Evolutionary conservation across 2,329 filamentous ascomycete genomes (phyloP).

Genomic region (Aspergillus hiratsukae): DNA sequence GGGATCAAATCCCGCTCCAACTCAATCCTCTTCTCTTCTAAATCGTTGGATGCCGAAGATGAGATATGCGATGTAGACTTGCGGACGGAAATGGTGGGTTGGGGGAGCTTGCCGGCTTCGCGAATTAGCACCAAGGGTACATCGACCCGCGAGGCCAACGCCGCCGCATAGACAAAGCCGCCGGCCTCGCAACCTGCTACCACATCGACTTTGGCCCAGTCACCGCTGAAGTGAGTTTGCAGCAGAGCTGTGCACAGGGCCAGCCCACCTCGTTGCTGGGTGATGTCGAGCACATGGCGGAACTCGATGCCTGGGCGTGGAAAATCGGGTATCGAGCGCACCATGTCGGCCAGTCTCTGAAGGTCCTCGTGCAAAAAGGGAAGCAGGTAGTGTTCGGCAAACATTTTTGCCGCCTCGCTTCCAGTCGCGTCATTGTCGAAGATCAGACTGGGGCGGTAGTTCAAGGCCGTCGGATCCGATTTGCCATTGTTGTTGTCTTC

Average conservation of each 20-base stretch:
- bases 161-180: slow-evolving; percentile 53
- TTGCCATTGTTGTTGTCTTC: slow-evolving; percentile 10
- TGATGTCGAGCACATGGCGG: slow-evolving; percentile 55
- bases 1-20: slow-evolving; percentile 45
- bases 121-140: slow-evolving; percentile 51
- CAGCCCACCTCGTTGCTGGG: slow-evolving; percentile 50
- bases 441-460: slow-evolving; percentile 41
- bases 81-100: slow-evolving; percentile 48
- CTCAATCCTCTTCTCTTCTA: slow-evolving; percentile 43
- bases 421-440: slow-evolving; percentile 52
- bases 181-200: slow-evolving; percentile 56
- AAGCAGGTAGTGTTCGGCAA: slow-evolving; percentile 42
- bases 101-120: slow-evolving; percentile 55
- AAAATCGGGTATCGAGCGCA: slow-evolving; percentile 47
- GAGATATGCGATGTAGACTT: slow-evolving; percentile 54
- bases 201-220: slow-evolving; percentile 45
- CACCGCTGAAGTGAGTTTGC: slow-evolving; percentile 40
- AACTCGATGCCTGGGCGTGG: slow-evolving; percentile 51
- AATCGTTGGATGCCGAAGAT: slow-evolving; percentile 25
- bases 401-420: slow-evolving; percentile 33
- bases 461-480: slow-evolving; percentile 18
- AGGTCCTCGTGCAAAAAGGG: slow-evolving; percentile 47
- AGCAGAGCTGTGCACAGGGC: slow-evolving; percentile 50
- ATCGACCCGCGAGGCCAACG: slow-evolving; percentile 42
- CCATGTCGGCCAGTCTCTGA: slow-evolving; percentile 48